A percentile compares a stretch with the other conserved stretches of the same genome.
These are phyloP conservation scores for Simmondsia chinensis DNA, from an alignment of 148 eudicot genomes.

Conservation along the genomic window DNA sequence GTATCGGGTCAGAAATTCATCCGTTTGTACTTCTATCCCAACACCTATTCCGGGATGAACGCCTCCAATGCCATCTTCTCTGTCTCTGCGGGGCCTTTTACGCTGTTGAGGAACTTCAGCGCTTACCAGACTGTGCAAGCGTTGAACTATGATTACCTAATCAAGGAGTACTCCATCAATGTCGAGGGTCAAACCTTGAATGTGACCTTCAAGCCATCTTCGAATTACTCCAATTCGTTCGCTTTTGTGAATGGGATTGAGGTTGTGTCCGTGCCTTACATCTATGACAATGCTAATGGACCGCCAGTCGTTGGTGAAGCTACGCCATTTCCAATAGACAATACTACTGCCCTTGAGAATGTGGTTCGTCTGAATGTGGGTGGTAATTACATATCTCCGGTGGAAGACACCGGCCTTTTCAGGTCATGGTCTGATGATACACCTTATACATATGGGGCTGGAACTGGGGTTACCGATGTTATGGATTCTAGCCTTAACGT, in stretches of 20 bases:
- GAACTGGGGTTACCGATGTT: slow-evolving; percentile 35
- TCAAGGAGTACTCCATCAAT: slow-evolving; percentile 62
- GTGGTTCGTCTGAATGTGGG: slow-evolving; percentile 77
- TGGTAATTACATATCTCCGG: slow-evolving; percentile 69
- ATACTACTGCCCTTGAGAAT: slow-evolving; percentile 69
- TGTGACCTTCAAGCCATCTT: slow-evolving; percentile 63
- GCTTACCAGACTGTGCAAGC: slow-evolving; percentile 60
- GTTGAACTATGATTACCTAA: slow-evolving; percentile 45
- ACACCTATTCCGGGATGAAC: slow-evolving; percentile 34
- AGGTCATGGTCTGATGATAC: slow-evolving; percentile 74
- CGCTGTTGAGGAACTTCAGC: slow-evolving; percentile 79
- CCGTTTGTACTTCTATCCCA: slow-evolving; percentile 75
- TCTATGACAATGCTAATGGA: slow-evolving; percentile 33
- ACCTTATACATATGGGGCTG: slow-evolving; percentile 55
- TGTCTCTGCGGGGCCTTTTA: slow-evolving; percentile 42
- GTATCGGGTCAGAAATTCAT: slow-evolving; percentile 68
- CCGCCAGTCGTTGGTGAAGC: slow-evolving; percentile 37
- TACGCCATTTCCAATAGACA: slow-evolving; percentile 24
- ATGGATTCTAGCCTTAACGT: slow-evolving; percentile 32
- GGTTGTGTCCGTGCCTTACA: slow-evolving; percentile 67
- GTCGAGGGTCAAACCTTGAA: slow-evolving; percentile 35
- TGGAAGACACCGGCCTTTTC: slow-evolving; percentile 66
- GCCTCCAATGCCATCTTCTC: slow-evolving; percentile 54
- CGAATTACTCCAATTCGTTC: slow-evolving; percentile 35
- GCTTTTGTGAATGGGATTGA: slow-evolving; percentile 94